Conservation (phyloP, 2,329 filamentous ascomycete species). For the Trichothecium roseum region DNA sequence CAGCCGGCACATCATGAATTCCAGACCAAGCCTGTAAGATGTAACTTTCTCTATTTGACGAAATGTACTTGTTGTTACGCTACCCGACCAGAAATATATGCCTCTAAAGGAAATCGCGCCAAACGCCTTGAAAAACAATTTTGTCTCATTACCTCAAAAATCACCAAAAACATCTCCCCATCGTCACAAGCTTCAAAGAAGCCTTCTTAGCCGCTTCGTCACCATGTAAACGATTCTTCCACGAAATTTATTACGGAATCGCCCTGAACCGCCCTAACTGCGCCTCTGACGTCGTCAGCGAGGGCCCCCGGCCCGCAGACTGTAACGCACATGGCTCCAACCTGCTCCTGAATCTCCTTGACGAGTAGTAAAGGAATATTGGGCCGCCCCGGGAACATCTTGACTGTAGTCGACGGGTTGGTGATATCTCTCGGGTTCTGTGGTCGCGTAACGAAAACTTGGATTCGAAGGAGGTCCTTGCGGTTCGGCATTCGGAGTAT, state of each 20-base stretch:
- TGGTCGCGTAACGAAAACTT: conserved; percentile 84
- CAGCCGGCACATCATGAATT: no score
- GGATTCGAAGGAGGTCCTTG: conserved; percentile 72
- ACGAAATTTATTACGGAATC: conserved; percentile 60
- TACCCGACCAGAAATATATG: no score
- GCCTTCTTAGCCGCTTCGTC: conserved; percentile 7
- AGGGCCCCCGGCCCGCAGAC: conserved; percentile 68
- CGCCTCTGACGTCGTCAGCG: conserved; percentile 64
- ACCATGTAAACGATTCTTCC: conserved; percentile 68
- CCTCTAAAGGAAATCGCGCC: no score
- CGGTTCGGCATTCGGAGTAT: conserved; percentile 71
- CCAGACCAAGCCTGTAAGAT: no score
- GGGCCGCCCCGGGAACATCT: conserved; percentile 85
- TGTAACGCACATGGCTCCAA: conserved; percentile 81
- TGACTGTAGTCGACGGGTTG: conserved; percentile 67
- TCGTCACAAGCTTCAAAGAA: conserved; percentile 1
- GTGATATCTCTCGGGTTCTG: conserved; percentile 73
- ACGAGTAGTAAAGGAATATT: conserved; percentile 70
- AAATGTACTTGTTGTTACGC: no score
- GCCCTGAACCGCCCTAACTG: conserved; percentile 54
- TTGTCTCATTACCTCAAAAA: no score
- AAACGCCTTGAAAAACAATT: no score
- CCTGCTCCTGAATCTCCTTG: conserved; percentile 70
- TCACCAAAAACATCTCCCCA: no score
- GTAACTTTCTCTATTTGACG: no score